These are phyloP conservation scores for Candida buenavistaensis DNA, from an alignment of 1,139 yeast species.

Conservation along the genomic window DNA sequence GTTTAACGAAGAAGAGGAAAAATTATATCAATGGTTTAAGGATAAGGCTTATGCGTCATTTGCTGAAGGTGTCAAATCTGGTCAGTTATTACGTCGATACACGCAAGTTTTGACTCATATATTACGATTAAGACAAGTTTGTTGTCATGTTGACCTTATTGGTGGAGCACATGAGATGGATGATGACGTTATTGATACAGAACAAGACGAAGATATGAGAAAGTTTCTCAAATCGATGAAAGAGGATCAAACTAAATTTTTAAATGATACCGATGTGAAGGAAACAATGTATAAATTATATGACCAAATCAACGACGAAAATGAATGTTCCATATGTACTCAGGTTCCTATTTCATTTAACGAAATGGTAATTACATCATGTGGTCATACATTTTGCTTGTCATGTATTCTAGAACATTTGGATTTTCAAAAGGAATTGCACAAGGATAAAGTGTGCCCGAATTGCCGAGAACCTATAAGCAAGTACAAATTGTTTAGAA, in stretches of 20 bases:
- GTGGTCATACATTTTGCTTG: conserved; percentile 81
- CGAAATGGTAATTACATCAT: conserved; percentile 67
- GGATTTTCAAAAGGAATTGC: conserved; percentile 37
- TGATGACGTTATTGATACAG: conserved; percentile 26
- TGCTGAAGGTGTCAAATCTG: conserved; percentile 58
- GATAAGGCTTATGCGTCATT: conserved; percentile 70
- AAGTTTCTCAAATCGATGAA: conserved; percentile 17
- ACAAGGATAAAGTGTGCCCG: conserved; percentile 52
- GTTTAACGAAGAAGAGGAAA: conserved; percentile 66
- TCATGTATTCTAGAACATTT: conserved; percentile 75
- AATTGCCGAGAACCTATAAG: conserved; percentile 53
- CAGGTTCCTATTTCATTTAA: conserved; percentile 56
- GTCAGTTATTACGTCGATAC: conserved; percentile 72
- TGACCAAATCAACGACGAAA: conserved; percentile 32
- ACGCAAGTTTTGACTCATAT: conserved; percentile 83
- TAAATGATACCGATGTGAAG: conserved; percentile 32
- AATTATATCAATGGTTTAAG: conserved; percentile 69
- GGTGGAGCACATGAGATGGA: conserved; percentile 44
- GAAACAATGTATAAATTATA: conserved; percentile 28
- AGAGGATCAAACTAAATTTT: conserved; percentile 30
- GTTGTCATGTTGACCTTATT: conserved; percentile 78
- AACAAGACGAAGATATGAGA: conserved; percentile 16
- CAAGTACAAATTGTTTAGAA: conserved; percentile 42
- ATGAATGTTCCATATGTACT: conserved; percentile 87
- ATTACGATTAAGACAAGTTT: conserved; percentile 78